Evolutionary conservation across 768 basidiomycete genomes (phyloP), one percentile per base, ranked within the genome.

Genomic region (Goffeauzyma gilvescens): DNA sequence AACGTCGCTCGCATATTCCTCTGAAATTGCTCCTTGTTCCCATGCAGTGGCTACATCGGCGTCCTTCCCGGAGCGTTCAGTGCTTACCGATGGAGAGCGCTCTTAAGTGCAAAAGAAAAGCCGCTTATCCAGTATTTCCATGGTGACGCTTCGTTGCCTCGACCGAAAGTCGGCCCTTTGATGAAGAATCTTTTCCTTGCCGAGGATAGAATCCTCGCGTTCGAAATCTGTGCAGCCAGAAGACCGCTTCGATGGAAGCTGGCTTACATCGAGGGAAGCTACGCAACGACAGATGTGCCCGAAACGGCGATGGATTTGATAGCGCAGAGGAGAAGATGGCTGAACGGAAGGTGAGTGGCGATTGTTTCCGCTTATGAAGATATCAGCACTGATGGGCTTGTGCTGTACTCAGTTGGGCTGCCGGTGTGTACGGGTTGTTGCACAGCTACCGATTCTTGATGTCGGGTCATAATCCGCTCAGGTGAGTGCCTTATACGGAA

Each of bases 1-100:
- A 17, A 35, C 15, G 12, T 38, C 18, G 18, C 15, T n/a, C n/a
- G n/a, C n/a, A n/a, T n/a, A n/a, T n/a, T n/a, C n/a, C n/a, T n/a
- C n/a, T n/a, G n/a, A n/a, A n/a, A n/a, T n/a, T n/a, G n/a, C 12
- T 28, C 9, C 28, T 2, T 14, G 2, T 37, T 18, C 0, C 15
- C 15, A n/a, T n/a, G n/a, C n/a, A n/a, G n/a, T 27, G 25, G 14
- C 14, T n/a, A 39, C 32, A 17, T n/a, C 21, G 9, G 13, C 14
- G 89, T 95, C 50, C 68, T 93, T 42, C 89, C 89, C 40, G 89
- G 89, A 59, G 89, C 89, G 38, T 95, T 96, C 72, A 87, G 84
- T 7, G 87, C 87, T 7, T 96, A 96, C 64, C 74, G 85, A n/a
- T 95, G 67, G 66, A 76, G 79, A 17, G 89, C 89, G 28, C 89